Base-by-base conservation (phyloP, 257 asterid genomes). In the Cordia subcordata region DNA sequence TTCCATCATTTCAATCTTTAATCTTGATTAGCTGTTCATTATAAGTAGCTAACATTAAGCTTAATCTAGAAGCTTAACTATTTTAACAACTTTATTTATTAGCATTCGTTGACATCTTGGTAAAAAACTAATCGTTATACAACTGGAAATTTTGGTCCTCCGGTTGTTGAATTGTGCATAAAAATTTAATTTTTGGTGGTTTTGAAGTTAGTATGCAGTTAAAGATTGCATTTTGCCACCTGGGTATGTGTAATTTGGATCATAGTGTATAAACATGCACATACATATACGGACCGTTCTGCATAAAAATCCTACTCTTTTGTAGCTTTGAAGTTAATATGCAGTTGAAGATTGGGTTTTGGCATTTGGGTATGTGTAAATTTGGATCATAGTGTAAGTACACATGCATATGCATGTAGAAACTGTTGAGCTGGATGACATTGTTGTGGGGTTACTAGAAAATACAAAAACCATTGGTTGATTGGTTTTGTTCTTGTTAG, bases 171-270 rank as follows among this genome's bases (percentile, higher is more conserved):
- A 15, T 64, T 50, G 35, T 16, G 21, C 47, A 32, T 61, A 55
- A 32, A 63, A 69, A 66, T 68, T 45, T 68, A 8, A 64, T 68
- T 58, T 69, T 80, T 68, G 63, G 69, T 58, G 57, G 53, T 62
- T 62, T 10, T 46, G 68, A 32, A 58, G 77, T 33, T 64, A 73
- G 65, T 67, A 84, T 87, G 87, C 77, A 61, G 85, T 64, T 72
- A 51, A 72, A 76, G 74, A 60, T 71, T 69, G 46, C 54, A 58
- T 42, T 75, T 68, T 62, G 42, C 71, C 3, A 70, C 60, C 65
- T 66, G 86, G 79, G 82, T 19, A 67, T 73, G 60, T 68, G 57
- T 52, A 32, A 73, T 61, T 72, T 64, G 27, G 82, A 75, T 74
- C 76, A 74, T 68, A 86, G 69, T 53, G 65, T 57, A 19, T 61